Base-by-base conservation (phyloP, 306 rosid genomes). In the Medicago lupulina region DNA sequence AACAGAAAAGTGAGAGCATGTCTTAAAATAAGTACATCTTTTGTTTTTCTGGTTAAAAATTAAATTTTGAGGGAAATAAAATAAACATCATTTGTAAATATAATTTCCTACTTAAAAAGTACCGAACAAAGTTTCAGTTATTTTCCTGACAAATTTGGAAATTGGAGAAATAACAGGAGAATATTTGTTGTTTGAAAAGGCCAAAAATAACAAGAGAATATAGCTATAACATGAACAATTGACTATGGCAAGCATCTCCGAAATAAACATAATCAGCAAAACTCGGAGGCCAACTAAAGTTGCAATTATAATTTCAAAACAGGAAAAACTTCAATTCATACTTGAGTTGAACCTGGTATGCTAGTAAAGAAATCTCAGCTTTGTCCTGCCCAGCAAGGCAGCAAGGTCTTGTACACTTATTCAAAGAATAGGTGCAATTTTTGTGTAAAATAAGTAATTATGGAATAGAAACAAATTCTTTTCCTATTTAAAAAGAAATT, bases 351-450 rank as follows among this genome's bases (percentile, higher is more conserved):
- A 54, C 19, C 61, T 54, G 28, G 14, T 54, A 54, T 54, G 61
- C 18, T 13, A 16, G 1, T 59, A 16, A 59, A 36, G 4, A 34
- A 53, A 16, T 17, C 61, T 49, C 61, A 17, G 46, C 2, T 70
- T 39, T 39, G 60, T 11, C n/a, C 15, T 41, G 12, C 31, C 19
- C 14, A 12, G 4, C 39, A 58, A 58, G 16, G 46, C 23, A 25
- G 47, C 57, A 54, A 11, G 19, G 19, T 34, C 64, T 31, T 36
- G 75, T 13, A 59, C 39, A 49, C 31, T 67, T 55, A 70, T 64
- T 64, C 50, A 71, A 78, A 71, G 77, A 75, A 81, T 71, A 5
- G 23, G 23, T 16, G 40, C 13, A 60, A 60, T 76, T 63, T n/a
- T 67, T 21, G 41, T 2, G 15, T 8, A 21, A 66, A n/a, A 21